phyloP scores from a whole-genome alignment of 1,139 yeast species.

The Taiozyma sp. region DNA sequence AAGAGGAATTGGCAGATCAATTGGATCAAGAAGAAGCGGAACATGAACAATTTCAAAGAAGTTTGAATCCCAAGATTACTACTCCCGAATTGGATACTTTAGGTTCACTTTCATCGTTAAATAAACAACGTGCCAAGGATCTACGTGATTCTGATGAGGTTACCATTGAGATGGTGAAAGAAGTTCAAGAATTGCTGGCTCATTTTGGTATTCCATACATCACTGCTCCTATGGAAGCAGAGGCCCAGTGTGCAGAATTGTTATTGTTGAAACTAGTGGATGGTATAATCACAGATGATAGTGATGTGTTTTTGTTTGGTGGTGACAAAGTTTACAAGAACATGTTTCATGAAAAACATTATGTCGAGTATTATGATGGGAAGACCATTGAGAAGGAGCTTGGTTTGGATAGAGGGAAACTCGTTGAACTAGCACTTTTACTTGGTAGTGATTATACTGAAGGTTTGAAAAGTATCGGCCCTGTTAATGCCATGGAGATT shows the following conservation, averaged over 20 bases:
- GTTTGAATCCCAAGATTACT: constrained; percentile 30
- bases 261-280: constrained; percentile 67
- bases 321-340: constrained; percentile 82
- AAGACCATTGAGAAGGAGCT: constrained; percentile 55
- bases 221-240: constrained; percentile 98
- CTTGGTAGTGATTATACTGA: constrained; percentile 94
- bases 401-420: constrained; percentile 55
- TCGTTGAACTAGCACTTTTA: constrained; percentile 75
- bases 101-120: constrained; percentile 3
- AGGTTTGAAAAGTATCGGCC: constrained; percentile 89
- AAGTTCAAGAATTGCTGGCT: constrained; percentile 80
- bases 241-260: constrained; percentile 92
- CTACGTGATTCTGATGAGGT: constrained; percentile 90
- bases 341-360: constrained; percentile 91
- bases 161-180: constrained; percentile 77
- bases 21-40: constrained; percentile 66
- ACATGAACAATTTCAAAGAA: constrained; percentile 55
- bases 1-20: constrained; percentile 40
- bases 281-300: constrained; percentile 95
- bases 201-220: constrained; percentile 91
- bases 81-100: not conserved
- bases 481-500: constrained; percentile 90
- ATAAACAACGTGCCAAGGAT: constrained; percentile 52
- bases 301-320: constrained; percentile 94
- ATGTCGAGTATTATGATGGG: constrained; percentile 77